A percentile compares a stretch with the other conserved stretches of the same genome.
Conservation (phyloP, 208 protist genomes). For the Acanthamoeba culbertsoni region DNA sequence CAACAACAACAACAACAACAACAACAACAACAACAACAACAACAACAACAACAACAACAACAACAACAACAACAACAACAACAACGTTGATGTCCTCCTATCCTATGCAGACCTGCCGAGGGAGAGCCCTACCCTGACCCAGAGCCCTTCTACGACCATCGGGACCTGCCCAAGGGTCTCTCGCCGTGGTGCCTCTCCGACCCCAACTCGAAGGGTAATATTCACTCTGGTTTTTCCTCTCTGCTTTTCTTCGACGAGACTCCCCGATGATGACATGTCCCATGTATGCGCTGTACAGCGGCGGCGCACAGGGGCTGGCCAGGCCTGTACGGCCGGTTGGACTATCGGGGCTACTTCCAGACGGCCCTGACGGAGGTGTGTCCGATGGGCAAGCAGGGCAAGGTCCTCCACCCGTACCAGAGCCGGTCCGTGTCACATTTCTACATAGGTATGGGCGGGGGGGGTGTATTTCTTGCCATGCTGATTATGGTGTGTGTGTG, state of each 20-base stretch:
- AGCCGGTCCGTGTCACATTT: slow-evolving; percentile 43
- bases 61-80: too few species aligned
- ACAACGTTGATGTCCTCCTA: too few species aligned
- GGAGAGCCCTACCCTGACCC: not conserved
- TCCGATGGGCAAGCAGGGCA: slow-evolving; percentile 74
- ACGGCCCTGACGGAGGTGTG: slow-evolving; percentile 68
- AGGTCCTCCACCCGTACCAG: slow-evolving; percentile 68
- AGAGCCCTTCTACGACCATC: not conserved
- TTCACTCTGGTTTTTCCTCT: too few species aligned
- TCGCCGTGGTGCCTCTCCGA: slow-evolving; percentile 30
- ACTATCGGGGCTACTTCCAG: slow-evolving; percentile 65
- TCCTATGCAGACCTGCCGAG: not conserved
- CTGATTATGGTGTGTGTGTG: too few species aligned
- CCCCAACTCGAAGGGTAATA: slow-evolving; percentile 46
- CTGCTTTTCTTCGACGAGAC: too few species aligned
- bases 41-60: too few species aligned
- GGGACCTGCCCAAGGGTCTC: not conserved
- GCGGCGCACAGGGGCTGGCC: slow-evolving; percentile 67
- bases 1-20: too few species aligned
- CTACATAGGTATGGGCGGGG: too few species aligned
- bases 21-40: too few species aligned
- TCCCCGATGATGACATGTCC: not conserved
- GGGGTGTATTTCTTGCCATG: too few species aligned
- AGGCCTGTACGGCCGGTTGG: slow-evolving; percentile 69
- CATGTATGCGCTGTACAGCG: not conserved